phyloP scores from a whole-genome alignment of 108 stramenopile genomes.

The Fragilaria crotonensis region DNA sequence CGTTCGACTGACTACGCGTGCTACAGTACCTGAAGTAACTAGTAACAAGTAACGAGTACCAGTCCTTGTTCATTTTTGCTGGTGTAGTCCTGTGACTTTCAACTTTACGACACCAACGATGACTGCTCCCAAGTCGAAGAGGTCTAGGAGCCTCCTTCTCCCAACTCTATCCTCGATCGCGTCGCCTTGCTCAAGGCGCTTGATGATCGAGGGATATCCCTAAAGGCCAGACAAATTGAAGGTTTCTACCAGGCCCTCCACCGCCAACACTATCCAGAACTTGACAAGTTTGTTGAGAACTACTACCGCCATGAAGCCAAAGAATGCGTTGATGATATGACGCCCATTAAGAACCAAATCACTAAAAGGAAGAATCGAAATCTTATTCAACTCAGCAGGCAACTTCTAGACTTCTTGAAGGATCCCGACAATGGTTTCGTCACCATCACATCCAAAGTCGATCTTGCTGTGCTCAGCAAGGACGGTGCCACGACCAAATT shows the following conservation, averaged over 20 bases:
- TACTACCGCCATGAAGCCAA: conserved; percentile 39
- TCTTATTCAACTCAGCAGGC: conserved; percentile 40
- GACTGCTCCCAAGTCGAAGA: no score
- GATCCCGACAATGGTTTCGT: conserved; percentile 62
- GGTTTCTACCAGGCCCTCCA: conserved; percentile 70
- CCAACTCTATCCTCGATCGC: conserved; percentile 71
- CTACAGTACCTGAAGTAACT: no score
- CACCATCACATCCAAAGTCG: conserved; percentile 53
- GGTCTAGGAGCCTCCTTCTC: conserved; percentile 48
- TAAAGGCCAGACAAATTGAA: conserved; percentile 56
- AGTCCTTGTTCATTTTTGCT: no score
- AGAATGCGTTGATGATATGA: conserved; percentile 1
- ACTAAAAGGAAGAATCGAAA: conserved; percentile 49
- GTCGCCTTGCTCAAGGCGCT: conserved; percentile 44
- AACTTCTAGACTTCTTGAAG: conserved; percentile 58
- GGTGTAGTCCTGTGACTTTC: no score
- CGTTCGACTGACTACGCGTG: no score
- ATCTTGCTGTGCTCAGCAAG: conserved; percentile 35
- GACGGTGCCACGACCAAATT: conserved; percentile 79
- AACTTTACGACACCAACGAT: no score
- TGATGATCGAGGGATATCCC: conserved; percentile 36
- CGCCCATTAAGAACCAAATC: conserved; percentile 42
- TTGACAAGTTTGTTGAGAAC: conserved; percentile 49
- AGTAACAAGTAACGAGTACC: no score
- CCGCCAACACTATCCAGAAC: conserved; percentile 63